Base-by-base conservation (phyloP, 257 asterid genomes). In the Solanum clarkiae region DNA sequence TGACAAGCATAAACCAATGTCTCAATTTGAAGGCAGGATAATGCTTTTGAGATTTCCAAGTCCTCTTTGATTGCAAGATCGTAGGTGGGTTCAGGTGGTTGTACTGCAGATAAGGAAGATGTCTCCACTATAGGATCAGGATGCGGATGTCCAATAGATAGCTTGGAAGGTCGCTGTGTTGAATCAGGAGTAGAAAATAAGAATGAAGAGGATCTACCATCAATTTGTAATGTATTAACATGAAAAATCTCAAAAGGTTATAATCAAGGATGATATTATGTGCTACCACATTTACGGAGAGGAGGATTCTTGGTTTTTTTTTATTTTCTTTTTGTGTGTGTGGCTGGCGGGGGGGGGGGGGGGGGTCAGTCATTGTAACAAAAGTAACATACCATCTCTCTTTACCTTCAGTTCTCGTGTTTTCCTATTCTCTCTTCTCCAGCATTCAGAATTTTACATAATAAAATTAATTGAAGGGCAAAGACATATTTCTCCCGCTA, bases 111-210 rank as follows among this genome's bases (percentile, higher is more conserved):
- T 85, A 95, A 90, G 86, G 93, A 94, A 59, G 99, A 94, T 51
- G 99, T 97, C 94, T 97, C 99, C 89, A 97, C 98, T 40, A 97
- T 88, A 55, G 97, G 96, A 90, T 97, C 99, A 71, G 99, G 99
- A 90, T 95, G 98, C 79, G 97, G 93, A 80, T 93, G 91, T 68
- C 98, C 98, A 84, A 95, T 92, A 82, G 99, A 94, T 86, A 97
- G 85, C 91, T 95, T 95, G 44, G 97, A 88, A 87, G 98, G 99
- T 85, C 98, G 89, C 99, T 96, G 93, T 88, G 86, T 70, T 86
- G 81, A 86, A 77, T 44, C 80, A 80, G 56, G 63, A 20, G 74
- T 85, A 87, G 79, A 86, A 88, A 85, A 86, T 80, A 70, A 71
- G 49, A 53, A 53, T 44, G 13, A 81, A 75, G 80, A 55, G 45